These are phyloP conservation scores for Globisporangium alternatum DNA, from an alignment of 352 stramenopile genomes.

Conservation along the genomic window DNA sequence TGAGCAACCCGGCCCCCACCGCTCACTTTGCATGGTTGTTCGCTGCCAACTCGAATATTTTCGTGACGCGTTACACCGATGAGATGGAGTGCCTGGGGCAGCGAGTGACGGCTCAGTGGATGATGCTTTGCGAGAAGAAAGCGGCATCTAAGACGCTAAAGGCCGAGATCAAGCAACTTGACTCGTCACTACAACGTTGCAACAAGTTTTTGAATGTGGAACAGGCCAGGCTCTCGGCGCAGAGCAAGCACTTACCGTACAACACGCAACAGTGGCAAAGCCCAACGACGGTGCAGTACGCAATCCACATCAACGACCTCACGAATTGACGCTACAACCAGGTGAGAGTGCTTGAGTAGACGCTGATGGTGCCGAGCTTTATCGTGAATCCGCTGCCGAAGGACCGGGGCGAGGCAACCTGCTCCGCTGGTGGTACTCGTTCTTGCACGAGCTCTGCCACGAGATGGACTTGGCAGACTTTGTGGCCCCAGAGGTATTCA, in stretches of 20 bases:
- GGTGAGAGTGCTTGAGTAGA: slow-evolving; percentile 8
- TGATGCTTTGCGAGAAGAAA: neutral
- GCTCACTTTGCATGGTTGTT: slow-evolving; percentile 31
- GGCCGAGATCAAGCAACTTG: neutral
- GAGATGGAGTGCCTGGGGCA: neutral
- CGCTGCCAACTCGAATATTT: slow-evolving; percentile 7
- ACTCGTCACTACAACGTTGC: neutral
- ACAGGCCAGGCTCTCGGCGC: neutral
- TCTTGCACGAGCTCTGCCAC: slow-evolving; percentile 36
- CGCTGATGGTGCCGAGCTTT: slow-evolving; percentile 25
- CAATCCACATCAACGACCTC: neutral
- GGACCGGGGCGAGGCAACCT: slow-evolving; percentile 19
- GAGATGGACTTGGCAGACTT: slow-evolving; percentile 32
- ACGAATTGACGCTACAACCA: neutral
- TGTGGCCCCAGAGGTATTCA: neutral
- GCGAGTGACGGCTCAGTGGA: neutral
- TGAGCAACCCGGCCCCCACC: slow-evolving; percentile 29
- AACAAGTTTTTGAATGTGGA: neutral
- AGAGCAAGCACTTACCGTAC: neutral
- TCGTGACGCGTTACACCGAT: neutral
- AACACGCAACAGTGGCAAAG: neutral
- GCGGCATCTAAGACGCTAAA: neutral
- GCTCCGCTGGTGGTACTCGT: slow-evolving; percentile 36
- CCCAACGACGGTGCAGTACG: neutral
- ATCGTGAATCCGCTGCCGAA: slow-evolving; percentile 32